Conservation (phyloP, 2,329 filamentous ascomycete species). For the Magnaporthiopsis incrustans region DNA sequence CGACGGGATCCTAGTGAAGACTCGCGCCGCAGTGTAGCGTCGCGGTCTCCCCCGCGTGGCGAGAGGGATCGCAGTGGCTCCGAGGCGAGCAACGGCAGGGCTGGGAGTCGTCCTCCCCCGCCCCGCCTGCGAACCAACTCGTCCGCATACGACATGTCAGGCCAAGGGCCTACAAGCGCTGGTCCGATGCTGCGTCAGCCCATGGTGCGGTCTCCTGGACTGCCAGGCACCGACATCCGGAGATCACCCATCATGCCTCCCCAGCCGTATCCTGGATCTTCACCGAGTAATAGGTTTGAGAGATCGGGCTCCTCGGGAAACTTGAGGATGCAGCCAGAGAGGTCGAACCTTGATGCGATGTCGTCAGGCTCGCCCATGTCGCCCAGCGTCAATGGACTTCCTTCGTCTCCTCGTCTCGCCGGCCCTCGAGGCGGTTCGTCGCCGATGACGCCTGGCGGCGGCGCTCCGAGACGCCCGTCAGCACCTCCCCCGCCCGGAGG, state of each 20-base stretch:
- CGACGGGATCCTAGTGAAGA: slow-evolving; percentile 37
- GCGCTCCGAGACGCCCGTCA: slow-evolving; percentile 25
- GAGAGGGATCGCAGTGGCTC: slow-evolving; percentile 49
- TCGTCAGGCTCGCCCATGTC: slow-evolving; percentile 35
- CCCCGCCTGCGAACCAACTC: slow-evolving; percentile 31
- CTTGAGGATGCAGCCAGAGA: slow-evolving; percentile 23
- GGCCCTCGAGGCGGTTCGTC: slow-evolving; percentile 6
- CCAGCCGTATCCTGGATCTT: slow-evolving; percentile 26
- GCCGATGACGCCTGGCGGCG: slow-evolving; percentile 23
- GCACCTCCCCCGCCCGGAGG: slow-evolving; percentile 5
- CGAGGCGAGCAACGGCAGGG: slow-evolving; percentile 39
- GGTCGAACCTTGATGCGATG: slow-evolving; percentile 6
- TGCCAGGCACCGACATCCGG: slow-evolving; percentile 39
- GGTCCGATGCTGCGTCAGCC: slow-evolving; percentile 10
- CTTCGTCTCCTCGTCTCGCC: slow-evolving; percentile 23
- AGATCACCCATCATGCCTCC: slow-evolving; percentile 41
- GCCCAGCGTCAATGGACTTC: slow-evolving; percentile 23
- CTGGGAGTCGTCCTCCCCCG: slow-evolving; percentile 30
- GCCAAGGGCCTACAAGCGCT: slow-evolving; percentile 22
- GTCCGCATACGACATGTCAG: slow-evolving; percentile 23
- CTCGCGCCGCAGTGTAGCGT: slow-evolving; percentile 20
- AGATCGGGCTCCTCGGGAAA: slow-evolving; percentile 23
- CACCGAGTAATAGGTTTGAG: slow-evolving; percentile 17
- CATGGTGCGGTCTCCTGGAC: slow-evolving; percentile 35
- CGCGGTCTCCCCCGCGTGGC: slow-evolving; percentile 21